Evolutionary conservation across 176 grass and related monocot species (phyloP).

Genomic region (Oryza meyeriana): DNA sequence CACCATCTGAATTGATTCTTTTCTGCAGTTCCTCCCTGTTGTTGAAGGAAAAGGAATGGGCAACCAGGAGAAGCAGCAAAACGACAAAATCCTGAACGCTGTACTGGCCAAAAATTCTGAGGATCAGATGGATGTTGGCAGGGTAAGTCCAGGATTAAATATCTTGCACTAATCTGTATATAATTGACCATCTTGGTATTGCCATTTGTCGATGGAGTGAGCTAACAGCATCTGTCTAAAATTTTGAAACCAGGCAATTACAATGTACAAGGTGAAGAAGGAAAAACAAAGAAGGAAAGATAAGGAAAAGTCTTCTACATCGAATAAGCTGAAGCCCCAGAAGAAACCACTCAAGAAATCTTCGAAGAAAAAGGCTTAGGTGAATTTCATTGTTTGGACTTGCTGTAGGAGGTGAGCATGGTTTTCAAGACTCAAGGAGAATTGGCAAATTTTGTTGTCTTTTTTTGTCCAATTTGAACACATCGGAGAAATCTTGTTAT

Average conservation of each 20-base stretch:
- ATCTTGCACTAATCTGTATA: background rate
- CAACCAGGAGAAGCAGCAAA: slow-evolving; percentile 61
- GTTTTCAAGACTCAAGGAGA: slow-evolving; percentile 13
- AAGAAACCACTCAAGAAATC: slow-evolving; percentile 68
- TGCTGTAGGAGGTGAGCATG: background rate
- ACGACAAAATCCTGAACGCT: slow-evolving; percentile 68
- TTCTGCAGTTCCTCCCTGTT: slow-evolving; percentile 64
- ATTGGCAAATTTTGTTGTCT: background rate
- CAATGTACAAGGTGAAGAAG: slow-evolving; percentile 83
- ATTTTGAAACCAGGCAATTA: slow-evolving; percentile 62
- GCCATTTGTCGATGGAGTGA: background rate
- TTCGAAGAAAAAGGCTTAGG: slow-evolving; percentile 58
- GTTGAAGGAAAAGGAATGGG: slow-evolving; percentile 83
- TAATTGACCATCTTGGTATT: background rate
- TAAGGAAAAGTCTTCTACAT: slow-evolving; percentile 28
- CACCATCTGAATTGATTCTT: background rate
- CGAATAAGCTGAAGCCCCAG: slow-evolving; percentile 55
- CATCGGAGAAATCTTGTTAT: slow-evolving; percentile 29
- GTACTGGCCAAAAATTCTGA: slow-evolving; percentile 58
- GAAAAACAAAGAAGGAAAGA: slow-evolving; percentile 72
- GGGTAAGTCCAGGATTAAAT: slow-evolving; percentile 43
- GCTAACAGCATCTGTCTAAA: slow-evolving; percentile 9
- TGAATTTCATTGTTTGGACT: background rate
- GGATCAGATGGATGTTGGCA: slow-evolving; percentile 70
- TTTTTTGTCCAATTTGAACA: slow-evolving; percentile 30